These are phyloP conservation scores for Kernera saxatilis DNA, from an alignment of 345 rosid genomes.

Conservation along the genomic window DNA sequence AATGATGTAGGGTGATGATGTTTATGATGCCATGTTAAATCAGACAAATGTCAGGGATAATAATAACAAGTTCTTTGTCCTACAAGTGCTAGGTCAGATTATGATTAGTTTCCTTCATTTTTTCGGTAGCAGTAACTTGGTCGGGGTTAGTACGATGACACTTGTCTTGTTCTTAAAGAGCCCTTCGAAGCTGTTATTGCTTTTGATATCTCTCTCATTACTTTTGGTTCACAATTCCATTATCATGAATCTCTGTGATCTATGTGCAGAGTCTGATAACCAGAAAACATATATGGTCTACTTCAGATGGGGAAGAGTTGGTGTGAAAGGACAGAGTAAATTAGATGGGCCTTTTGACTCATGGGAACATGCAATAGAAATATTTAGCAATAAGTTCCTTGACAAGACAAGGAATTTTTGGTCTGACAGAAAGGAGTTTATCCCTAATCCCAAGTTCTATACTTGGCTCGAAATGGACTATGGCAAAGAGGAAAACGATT, in stretches of 20 bases:
- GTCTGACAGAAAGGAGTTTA: slow-evolving; percentile 54
- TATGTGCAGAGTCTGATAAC: slow-evolving; percentile 66
- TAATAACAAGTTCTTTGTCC: slow-evolving; percentile 77
- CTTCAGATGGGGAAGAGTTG: slow-evolving; percentile 92
- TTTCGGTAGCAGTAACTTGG: neutral
- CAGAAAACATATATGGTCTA: slow-evolving; percentile 58
- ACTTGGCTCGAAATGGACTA: slow-evolving; percentile 87
- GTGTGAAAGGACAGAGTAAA: slow-evolving; percentile 78
- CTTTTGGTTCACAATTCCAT: neutral
- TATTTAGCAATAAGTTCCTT: slow-evolving; percentile 59
- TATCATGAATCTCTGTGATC: neutral
- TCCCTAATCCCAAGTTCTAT: slow-evolving; percentile 51
- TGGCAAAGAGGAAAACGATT: slow-evolving; percentile 40
- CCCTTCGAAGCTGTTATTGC: neutral
- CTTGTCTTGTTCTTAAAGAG: neutral
- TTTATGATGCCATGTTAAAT: slow-evolving; percentile 81
- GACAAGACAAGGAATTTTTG: slow-evolving; percentile 65
- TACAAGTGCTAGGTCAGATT: slow-evolving; percentile 67
- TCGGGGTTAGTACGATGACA: neutral
- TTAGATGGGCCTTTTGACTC: slow-evolving; percentile 60
- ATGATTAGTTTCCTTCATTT: neutral
- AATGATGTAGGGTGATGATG: slow-evolving; percentile 56
- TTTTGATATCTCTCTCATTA: neutral
- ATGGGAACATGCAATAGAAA: slow-evolving; percentile 42
- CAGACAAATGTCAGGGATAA: slow-evolving; percentile 72